These are phyloP conservation scores for Starmerella vaccinii DNA, from an alignment of 805 yeast genomes.

Conservation along the genomic window DNA sequence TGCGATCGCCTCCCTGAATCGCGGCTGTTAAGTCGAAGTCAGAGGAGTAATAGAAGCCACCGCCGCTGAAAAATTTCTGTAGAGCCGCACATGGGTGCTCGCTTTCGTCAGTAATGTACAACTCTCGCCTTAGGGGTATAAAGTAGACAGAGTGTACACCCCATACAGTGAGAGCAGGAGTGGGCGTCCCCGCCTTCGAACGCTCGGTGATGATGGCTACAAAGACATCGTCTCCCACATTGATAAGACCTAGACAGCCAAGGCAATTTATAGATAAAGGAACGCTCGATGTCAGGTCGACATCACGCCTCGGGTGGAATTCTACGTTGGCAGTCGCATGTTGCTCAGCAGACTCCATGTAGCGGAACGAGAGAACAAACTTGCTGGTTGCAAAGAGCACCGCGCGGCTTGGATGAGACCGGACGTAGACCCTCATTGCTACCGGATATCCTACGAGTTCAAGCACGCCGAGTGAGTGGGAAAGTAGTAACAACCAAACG, in stretches of 20 bases:
- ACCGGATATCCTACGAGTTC: not conserved
- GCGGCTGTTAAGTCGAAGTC: slow-evolving; percentile 88
- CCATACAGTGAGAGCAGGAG: slow-evolving; percentile 67
- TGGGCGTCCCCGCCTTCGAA: slow-evolving; percentile 69
- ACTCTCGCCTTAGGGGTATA: slow-evolving; percentile 66
- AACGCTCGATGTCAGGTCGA: slow-evolving; percentile 34
- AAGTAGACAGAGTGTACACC: slow-evolving; percentile 81
- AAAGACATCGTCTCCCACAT: slow-evolving; percentile 55
- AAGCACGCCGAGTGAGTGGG: not conserved
- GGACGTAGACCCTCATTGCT: slow-evolving; percentile 51
- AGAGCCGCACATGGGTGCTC: slow-evolving; percentile 80
- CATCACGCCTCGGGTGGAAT: slow-evolving; percentile 33
- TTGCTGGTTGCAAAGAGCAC: slow-evolving; percentile 52
- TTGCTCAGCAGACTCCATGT: slow-evolving; percentile 15
- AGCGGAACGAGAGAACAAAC: slow-evolving; percentile 46
- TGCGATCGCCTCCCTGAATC: slow-evolving; percentile 40
- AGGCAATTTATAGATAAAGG: slow-evolving; percentile 34
- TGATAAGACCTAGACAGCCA: slow-evolving; percentile 67
- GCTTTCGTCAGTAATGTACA: slow-evolving; percentile 29
- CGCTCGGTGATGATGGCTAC: slow-evolving; percentile 72
- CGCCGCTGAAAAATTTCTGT: slow-evolving; percentile 66
- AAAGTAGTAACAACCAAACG: not conserved
- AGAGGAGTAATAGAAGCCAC: slow-evolving; percentile 84
- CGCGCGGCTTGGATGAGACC: slow-evolving; percentile 51
- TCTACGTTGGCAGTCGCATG: slow-evolving; percentile 36